phyloP scores from a whole-genome alignment of 208 protist genomes.

The Blechomonas ayalai region DNA sequence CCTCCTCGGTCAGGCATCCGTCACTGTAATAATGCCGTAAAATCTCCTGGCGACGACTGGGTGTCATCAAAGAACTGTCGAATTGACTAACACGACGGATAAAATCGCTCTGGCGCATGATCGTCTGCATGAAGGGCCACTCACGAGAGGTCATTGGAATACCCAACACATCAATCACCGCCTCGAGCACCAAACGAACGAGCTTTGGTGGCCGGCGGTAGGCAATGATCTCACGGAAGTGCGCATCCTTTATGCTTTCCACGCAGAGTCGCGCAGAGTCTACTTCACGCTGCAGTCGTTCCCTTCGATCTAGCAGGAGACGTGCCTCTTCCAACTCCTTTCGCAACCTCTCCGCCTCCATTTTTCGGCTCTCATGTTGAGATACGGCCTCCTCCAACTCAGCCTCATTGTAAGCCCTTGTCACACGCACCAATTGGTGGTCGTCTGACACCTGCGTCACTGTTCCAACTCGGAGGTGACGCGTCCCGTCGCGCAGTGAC shows the following conservation, averaged over 20 bases:
- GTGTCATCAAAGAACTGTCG: constrained; percentile 18
- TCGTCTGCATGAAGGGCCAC: constrained; percentile 15
- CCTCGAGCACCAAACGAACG: constrained; percentile 17
- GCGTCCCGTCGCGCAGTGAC: constrained; percentile 1
- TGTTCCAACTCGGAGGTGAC: constrained; percentile 5
- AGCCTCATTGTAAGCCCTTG: background rate
- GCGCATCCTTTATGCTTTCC: constrained; percentile 20
- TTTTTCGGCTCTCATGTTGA: background rate
- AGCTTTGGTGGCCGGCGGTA: constrained; percentile 17
- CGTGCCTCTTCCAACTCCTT: constrained; percentile 9
- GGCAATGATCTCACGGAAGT: constrained; percentile 20
- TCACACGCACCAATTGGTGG: constrained; percentile 8
- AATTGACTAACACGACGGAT: constrained; percentile 23
- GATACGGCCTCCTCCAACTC: constrained; percentile 3
- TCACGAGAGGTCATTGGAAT: constrained; percentile 3
- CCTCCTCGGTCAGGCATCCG: constrained; percentile 8
- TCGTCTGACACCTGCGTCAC: constrained; percentile 11
- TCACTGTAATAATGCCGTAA: constrained; percentile 12
- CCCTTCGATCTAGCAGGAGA: too few species aligned
- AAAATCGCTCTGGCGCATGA: constrained; percentile 19
- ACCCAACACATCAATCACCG: constrained; percentile 30
- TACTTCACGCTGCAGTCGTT: constrained; percentile 16
- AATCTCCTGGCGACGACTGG: constrained; percentile 11
- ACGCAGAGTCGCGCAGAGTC: constrained; percentile 13
- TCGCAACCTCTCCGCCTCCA: background rate